Evolutionary conservation across 441 rosid species (phyloP).

Genomic region (Daphne laureola): DNA sequence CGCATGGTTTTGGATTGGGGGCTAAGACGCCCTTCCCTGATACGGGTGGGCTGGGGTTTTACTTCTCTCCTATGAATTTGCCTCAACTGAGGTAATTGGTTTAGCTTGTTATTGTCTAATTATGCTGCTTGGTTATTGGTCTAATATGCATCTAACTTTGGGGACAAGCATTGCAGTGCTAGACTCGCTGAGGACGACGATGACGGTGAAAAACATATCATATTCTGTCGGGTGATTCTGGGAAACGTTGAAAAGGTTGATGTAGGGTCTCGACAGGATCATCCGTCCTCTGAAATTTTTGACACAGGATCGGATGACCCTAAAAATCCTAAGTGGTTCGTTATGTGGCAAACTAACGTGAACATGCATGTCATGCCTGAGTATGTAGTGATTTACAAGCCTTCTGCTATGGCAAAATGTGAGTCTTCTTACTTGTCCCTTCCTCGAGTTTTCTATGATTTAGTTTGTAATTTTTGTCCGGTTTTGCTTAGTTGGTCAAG

Average conservation of each 20-base stretch:
- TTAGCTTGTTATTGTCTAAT: too few species aligned
- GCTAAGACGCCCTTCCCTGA: constrained; percentile 13
- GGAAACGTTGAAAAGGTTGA: constrained; percentile 42
- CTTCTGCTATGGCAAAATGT: constrained; percentile 24
- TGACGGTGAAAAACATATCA: constrained; percentile 36
- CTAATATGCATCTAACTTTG: neutral
- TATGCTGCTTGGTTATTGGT: neutral
- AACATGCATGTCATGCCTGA: constrained; percentile 38
- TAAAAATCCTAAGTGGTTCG: constrained; percentile 25
- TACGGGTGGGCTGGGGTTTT: constrained; percentile 29
- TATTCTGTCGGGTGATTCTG: constrained; percentile 37
- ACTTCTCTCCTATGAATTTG: constrained; percentile 30
- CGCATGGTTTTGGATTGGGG: constrained; percentile 31
- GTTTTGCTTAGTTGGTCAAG: constrained; percentile 15
- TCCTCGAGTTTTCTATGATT: neutral
- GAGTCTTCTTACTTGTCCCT: constrained; percentile 1
- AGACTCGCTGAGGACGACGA: constrained; percentile 27
- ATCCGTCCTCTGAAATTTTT: constrained; percentile 25
- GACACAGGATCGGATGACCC: constrained; percentile 44
- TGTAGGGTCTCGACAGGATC: constrained; percentile 30
- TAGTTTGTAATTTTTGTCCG: neutral
- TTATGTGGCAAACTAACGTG: constrained; percentile 37
- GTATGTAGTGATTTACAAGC: constrained; percentile 41
- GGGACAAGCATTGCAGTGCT: constrained; percentile 26
- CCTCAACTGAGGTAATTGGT: constrained; percentile 29